Evolutionary conservation across 306 rosid species (phyloP), one percentile per base, ranked within the genome.

Genomic region (Cicer bijugum): DNA sequence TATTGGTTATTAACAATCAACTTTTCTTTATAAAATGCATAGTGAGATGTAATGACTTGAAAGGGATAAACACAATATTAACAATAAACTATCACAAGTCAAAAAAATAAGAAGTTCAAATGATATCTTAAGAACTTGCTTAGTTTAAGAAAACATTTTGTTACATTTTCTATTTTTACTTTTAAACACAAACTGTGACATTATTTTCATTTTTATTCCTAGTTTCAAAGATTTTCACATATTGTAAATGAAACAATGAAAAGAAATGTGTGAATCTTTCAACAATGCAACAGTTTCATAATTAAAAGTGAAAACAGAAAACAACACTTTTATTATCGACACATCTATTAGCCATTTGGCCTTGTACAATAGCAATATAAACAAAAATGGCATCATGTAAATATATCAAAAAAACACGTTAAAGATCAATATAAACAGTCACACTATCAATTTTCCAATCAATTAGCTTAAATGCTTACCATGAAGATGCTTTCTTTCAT

Each of bases 401-500:
- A 45, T 8, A 50, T 4, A 44, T 6, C 15, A 19, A 9, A 7
- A 28, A 61, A 38, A 51, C 8, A 33, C 47, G 8, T 1, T 1
- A 5, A 40, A 39, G 38, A 40, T 39, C 39, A 39, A 11, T 33
- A 52, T 16, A 9, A 16, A 15, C 39, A 72, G 42, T 12, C 6
- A 52, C 12, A 23, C 16, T 38, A 33, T 38, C 50, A 33, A 60
- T 19, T 17, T 28, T 35, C n/a, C 42, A 52, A 19, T 44, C 10
- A 52, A 45, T 44, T 35, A 51, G 45, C 65, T 63, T 48, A 38
- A 16, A 69, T 23, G 45, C 74, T 67, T 59, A 86, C 86, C 83
- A 14, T 63, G 8, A 50, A 45, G 35, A 75, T 79, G 59, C 69
- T 0, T 69, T 5, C 0, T 48, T 57, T 57, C 77, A 33, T 65